phyloP scores from a whole-genome alignment of 257 asterid genomes.

The Vinca minor region DNA sequence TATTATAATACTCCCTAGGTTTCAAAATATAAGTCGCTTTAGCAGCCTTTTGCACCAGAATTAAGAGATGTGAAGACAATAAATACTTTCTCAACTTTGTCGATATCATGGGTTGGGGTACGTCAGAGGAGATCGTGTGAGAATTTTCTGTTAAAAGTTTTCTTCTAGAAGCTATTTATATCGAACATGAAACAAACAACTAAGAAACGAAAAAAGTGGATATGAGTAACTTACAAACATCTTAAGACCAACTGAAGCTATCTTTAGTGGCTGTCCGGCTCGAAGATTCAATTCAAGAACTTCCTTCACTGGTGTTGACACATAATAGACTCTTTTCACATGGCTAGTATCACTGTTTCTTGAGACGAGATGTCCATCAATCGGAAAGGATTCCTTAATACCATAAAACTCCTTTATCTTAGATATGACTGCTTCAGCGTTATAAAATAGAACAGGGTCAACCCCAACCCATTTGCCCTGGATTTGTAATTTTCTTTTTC shows the following conservation, averaged over 20 bases:
- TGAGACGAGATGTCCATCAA: constrained; percentile 74
- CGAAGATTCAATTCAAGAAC: constrained; percentile 70
- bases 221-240: constrained; percentile 70
- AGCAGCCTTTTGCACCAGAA: too few relatives aligned
- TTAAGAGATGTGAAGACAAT: too few relatives aligned
- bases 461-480: constrained; percentile 94
- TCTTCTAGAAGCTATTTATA: background rate
- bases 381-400: constrained; percentile 70
- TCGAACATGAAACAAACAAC: background rate
- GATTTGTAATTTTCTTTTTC: constrained; percentile 70
- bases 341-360: constrained; percentile 65
- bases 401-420: constrained; percentile 79
- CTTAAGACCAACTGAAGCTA: constrained; percentile 92
- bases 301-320: constrained; percentile 73
- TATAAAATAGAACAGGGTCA: constrained; percentile 86
- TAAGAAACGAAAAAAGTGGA: constrained; percentile 6
- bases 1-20: too few relatives aligned
- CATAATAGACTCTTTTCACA: constrained; percentile 78
- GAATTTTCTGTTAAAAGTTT: background rate
- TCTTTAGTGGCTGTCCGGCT: constrained; percentile 86
- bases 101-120: background rate
- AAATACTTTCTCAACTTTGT: too few relatives aligned
- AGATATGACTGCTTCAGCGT: constrained; percentile 44
- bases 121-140: background rate
- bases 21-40: too few relatives aligned